phyloP scores from a whole-genome alignment of 2,329 filamentous ascomycete genomes.

The Tolypocladium ovalisporum region DNA sequence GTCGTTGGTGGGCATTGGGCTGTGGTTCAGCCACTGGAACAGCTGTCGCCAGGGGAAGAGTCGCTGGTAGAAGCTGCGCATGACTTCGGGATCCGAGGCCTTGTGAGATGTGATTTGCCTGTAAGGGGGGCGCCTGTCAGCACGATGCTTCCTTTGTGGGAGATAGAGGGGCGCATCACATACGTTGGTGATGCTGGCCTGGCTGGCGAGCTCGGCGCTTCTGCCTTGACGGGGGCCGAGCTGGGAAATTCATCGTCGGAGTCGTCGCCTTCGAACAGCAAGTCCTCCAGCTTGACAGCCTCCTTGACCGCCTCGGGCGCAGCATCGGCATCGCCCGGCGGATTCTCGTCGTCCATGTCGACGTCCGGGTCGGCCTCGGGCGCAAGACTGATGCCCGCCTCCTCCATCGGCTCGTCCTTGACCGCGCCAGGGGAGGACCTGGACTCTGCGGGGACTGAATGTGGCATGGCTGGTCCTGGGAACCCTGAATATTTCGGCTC shows the following conservation, averaged over 20 bases:
- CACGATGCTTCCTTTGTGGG: background rate
- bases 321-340: conserved; percentile 12
- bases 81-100: conserved; percentile 68
- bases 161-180: conserved; percentile 9
- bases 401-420: conserved; percentile 24
- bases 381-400: conserved; percentile 15
- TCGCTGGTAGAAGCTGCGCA: conserved; percentile 90
- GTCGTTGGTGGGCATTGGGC: conserved; percentile 72
- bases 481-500: background rate
- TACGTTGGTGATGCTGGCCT: conserved; percentile 33
- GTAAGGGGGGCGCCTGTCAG: background rate
- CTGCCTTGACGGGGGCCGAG: conserved; percentile 28
- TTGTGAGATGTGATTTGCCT: conserved; percentile 26
- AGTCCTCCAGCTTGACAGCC: conserved; percentile 44
- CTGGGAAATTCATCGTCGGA: conserved; percentile 52
- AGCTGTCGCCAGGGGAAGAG: conserved; percentile 90
- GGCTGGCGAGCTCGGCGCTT: conserved; percentile 28
- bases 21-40: conserved; percentile 97
- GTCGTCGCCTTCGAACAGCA: conserved; percentile 50
- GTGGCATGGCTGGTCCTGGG: conserved; percentile 26
- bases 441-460: conserved; percentile 26
- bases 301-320: conserved; percentile 21
- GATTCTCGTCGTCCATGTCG: conserved; percentile 27
- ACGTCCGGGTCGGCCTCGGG: conserved; percentile 15
- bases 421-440: conserved; percentile 15